Evolutionary conservation across 768 basidiomycete genomes (phyloP).

Genomic region (Cystofilobasidium bisporidii): DNA sequence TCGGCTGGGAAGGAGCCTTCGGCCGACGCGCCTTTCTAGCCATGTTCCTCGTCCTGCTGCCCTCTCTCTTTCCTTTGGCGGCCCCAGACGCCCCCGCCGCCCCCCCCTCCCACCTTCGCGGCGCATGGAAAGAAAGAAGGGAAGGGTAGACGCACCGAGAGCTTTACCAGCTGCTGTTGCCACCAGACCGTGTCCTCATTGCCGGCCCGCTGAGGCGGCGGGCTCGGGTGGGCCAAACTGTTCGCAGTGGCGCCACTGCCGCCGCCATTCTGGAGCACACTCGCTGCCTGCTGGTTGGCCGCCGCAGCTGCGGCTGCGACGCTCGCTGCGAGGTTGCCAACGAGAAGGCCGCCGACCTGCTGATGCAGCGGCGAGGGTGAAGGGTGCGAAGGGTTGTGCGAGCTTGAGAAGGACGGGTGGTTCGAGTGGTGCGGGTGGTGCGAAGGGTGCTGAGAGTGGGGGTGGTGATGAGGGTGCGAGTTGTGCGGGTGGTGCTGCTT

Average conservation of each 20-base stretch:
- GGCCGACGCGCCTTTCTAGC: too few relatives aligned
- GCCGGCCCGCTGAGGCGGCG: slow-evolving; percentile 39
- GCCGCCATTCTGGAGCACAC: not conserved
- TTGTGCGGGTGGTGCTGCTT: slow-evolving; percentile 9
- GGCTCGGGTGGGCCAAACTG: slow-evolving; percentile 20
- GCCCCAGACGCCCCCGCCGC: not conserved
- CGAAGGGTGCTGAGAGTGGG: slow-evolving; percentile 34
- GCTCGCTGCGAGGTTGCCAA: slow-evolving; percentile 63
- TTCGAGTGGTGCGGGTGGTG: slow-evolving; percentile 51
- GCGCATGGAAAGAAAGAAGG: too few relatives aligned
- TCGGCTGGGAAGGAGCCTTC: too few relatives aligned
- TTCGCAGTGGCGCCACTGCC: too few relatives aligned
- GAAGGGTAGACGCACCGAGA: slow-evolving; percentile 56
- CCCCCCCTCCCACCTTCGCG: not conserved
- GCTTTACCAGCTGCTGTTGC: slow-evolving; percentile 88
- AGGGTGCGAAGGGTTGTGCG: slow-evolving; percentile 28
- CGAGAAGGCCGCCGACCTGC: slow-evolving; percentile 57
- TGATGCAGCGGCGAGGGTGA: slow-evolving; percentile 46
- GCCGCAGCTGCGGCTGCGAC: slow-evolving; percentile 46
- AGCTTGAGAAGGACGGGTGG: slow-evolving; percentile 44
- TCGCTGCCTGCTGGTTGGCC: slow-evolving; percentile 37
- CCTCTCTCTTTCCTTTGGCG: too few relatives aligned
- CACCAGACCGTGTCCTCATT: slow-evolving; percentile 61
- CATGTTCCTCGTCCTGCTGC: too few relatives aligned
- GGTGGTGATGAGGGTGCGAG: slow-evolving; percentile 20